Percentiles rank a stretch among this genome's conserved stretches.
Conservation (phyloP, 2,329 filamentous ascomycete species). For the Fusarium liriodendri region DNA sequence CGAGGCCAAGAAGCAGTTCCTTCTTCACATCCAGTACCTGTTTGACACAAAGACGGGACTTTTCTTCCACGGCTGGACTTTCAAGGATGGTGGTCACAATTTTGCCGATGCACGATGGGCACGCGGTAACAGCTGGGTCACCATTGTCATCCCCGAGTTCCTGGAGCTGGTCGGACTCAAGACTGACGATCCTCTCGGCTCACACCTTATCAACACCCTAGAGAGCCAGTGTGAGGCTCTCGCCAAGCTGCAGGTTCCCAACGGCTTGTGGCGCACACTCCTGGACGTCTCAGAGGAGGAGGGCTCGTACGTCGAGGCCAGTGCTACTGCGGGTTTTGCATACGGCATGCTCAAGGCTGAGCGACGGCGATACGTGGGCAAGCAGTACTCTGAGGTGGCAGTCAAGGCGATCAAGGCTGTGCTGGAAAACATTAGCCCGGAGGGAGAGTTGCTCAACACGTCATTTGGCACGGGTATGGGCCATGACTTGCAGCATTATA, state of each 20-base stretch:
- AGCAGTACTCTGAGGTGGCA: conserved; percentile 70
- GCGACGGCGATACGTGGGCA: conserved; percentile 75
- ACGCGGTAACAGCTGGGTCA: conserved; percentile 78
- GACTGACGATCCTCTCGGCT: conserved; percentile 71
- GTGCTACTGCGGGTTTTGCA: conserved; percentile 83
- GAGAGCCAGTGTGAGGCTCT: conserved; percentile 77
- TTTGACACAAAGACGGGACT: conserved; percentile 78
- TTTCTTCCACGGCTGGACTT: conserved; percentile 87
- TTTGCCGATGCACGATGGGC: conserved; percentile 70
- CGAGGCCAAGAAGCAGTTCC: conserved; percentile 82
- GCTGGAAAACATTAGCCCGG: conserved; percentile 70
- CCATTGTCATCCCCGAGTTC: conserved; percentile 86
- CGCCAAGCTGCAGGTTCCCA: conserved; percentile 66
- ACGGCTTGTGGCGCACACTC: conserved; percentile 80
- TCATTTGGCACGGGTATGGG: conserved; percentile 87
- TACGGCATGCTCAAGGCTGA: conserved; percentile 82
- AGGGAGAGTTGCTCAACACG: conserved; percentile 78
- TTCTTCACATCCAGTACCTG: conserved; percentile 82
- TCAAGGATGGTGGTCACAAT: conserved; percentile 73
- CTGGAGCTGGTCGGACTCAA: conserved; percentile 76
- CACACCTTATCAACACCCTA: conserved; percentile 70
- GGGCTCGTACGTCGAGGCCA: conserved; percentile 81
- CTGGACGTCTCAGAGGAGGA: conserved; percentile 73
- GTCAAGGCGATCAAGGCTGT: conserved; percentile 76
- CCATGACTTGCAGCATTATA: conserved; percentile 78